phyloP scores from a whole-genome alignment of 805 yeast species.

The Saturnispora diversa region DNA sequence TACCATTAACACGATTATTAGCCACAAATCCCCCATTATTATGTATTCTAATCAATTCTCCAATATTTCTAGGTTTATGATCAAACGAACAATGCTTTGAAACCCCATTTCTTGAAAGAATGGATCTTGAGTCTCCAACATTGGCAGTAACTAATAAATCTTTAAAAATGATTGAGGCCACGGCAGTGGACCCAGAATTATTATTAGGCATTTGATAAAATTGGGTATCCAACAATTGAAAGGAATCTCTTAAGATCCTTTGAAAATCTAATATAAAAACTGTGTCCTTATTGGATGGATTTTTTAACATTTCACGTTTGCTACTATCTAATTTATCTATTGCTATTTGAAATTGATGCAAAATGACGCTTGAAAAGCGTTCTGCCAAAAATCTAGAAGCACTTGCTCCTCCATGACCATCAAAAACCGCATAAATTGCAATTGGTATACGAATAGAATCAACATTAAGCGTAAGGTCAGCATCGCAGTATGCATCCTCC shows the following conservation, averaged over 20 bases:
- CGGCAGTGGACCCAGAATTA: slow-evolving; percentile 47
- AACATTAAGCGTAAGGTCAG: slow-evolving; percentile 17
- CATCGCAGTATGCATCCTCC: slow-evolving; percentile 66
- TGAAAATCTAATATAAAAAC: slow-evolving; percentile 23
- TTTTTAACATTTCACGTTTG: slow-evolving; percentile 14
- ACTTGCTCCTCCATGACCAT: slow-evolving; percentile 73
- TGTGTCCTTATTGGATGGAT: slow-evolving; percentile 12
- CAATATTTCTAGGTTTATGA: slow-evolving; percentile 52
- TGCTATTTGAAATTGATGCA: slow-evolving; percentile 15
- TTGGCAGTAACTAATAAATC: slow-evolving; percentile 49
- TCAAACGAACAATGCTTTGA: slow-evolving; percentile 60
- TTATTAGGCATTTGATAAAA: slow-evolving; percentile 33
- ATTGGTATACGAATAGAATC: slow-evolving; percentile 8
- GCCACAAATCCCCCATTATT: slow-evolving; percentile 54
- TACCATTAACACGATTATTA: slow-evolving; percentile 53
- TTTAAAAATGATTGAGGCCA: slow-evolving; percentile 38
- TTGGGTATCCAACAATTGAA: slow-evolving; percentile 38
- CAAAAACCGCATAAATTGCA: slow-evolving; percentile 63
- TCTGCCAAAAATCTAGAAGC: slow-evolving; percentile 49
- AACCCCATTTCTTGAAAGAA: slow-evolving; percentile 44
- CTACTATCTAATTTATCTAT: slow-evolving; percentile 17
- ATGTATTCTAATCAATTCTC: slow-evolving; percentile 49
- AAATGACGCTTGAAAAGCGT: slow-evolving; percentile 26
- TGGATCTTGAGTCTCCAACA: slow-evolving; percentile 70
- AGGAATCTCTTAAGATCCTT: slow-evolving; percentile 34